Base-by-base conservation (phyloP, 495 filamentous ascomycete species). In the Glarea lozoyensis region DNA sequence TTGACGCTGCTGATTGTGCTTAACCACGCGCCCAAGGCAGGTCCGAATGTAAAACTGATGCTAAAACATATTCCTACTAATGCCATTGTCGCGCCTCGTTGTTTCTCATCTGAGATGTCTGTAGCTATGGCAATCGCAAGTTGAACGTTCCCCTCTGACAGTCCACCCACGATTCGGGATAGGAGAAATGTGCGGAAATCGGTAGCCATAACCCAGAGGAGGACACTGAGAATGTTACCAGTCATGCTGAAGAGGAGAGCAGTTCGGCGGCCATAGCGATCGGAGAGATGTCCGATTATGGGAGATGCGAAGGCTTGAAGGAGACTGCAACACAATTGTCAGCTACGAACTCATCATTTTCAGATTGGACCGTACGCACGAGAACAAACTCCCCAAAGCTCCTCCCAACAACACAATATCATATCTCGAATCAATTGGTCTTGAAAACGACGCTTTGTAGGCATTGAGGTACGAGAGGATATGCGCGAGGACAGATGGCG, bases 81-180 rank as follows among this genome's bases (percentile, higher is more conserved):
- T 11, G 92, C 92, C 82, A 99, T 95, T 21, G 93, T 94, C 12
- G 84, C 79, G 1, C 88, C 86, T 18, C 92, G 75, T 43, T 77
- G 81, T 34, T 74, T 72, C 40, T 84, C 78, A 53, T 92, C 86
- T 43, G 84, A 92, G 45, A 99, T 84, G 62, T 99, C 92, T 6
- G 92, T 93, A 10, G 93, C 92, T 54, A 99, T 99, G 30, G 93
- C 93, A 41, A 87, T 88, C 15, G 93, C 93, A 2, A 99, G 68
- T 64, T 99, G 92, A 0, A 99, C 86, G 54, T 99, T 99, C 19
- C 89, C 93, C 59, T 99, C 92, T 39, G 88, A 94, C 46, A 99
- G 65, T 0, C 92, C 92, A 12, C 92, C 92, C 2, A 99, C 84
- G 12, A 99, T 68, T 29, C 92, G 80, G 53, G 85, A 92, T 4